Base-by-base conservation (phyloP, 1,139 yeast genomes). In the Scheffersomyces stambukii region DNA sequence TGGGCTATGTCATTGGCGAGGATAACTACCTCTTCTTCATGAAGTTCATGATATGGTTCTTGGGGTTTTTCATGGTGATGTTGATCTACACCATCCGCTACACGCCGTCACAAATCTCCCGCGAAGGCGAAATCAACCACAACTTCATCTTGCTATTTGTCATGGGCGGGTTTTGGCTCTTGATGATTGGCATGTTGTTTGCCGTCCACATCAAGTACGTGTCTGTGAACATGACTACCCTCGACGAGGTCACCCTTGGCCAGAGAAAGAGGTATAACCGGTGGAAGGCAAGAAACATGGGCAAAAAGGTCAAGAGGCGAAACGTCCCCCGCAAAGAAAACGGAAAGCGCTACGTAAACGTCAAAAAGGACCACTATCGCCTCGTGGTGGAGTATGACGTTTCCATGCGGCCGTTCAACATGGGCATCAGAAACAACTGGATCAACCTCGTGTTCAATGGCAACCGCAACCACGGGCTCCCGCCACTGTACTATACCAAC, bases 1-100 rank as follows among this genome's bases (percentile, higher is more conserved):
- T 81, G 4, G 86, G 86, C 0, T 48, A 61, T 0, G 68, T 69
- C 3, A 64, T 81, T 16, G 88, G 85, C 0, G 63, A 66, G 33
- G 44, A 50, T 23, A 81, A 81, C 48, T 76, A 75, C 44, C 36
- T 62, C 20, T 52, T 56, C 12, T 81, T 81, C 39, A 31, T 75
- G n/a, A 70, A 70, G 37, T 77, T 68, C 41, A 45, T 67, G 23
- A 27, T 59, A 6, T 58, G 60, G 50, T 58, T 63, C 24, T 44
- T 55, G 19, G 11, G 44, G 1, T 54, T 55, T 31, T 65, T 68
- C 37, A 56, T 40, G 17, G 50, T 45, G 35, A 50, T 42, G 15
- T 37, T 48, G 35, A 44, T 52, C 23, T 68, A 36, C 42, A 46
- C 41, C 30, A 47, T 45, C 31, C 51, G 37, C 14, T 55, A 45